Evolutionary conservation across 2,329 filamentous ascomycete species (phyloP).

Genomic region (Pseudogymnoascus sp.): DNA sequence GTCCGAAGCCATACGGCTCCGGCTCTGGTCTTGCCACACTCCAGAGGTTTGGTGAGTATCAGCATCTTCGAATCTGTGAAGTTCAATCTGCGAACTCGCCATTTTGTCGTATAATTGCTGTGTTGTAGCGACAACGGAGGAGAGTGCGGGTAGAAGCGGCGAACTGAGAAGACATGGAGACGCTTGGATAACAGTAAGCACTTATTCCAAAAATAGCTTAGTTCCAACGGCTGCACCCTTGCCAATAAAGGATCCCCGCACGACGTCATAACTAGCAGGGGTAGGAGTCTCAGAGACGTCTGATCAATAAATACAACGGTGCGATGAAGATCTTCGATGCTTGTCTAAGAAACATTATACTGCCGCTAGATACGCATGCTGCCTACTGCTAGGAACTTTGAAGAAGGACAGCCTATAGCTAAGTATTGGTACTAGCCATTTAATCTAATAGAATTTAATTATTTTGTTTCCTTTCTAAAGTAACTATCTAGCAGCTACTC

Average conservation of each 20-base stretch:
- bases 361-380: neutral
- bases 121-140: constrained; percentile 2
- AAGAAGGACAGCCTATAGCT: neutral
- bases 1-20: neutral
- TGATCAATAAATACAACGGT: neutral
- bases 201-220: neutral
- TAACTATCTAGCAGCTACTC: neutral
- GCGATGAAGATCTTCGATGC: neutral
- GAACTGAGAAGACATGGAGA: neutral
- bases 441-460: neutral
- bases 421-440: neutral
- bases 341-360: neutral
- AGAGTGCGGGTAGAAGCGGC: constrained; percentile 1
- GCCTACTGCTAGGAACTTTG: neutral
- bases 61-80: neutral
- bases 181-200: neutral
- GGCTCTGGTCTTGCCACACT: constrained; percentile 1
- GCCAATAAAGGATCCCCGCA: neutral
- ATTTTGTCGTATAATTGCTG: neutral
- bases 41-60: neutral
- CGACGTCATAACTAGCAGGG: constrained; percentile 1
- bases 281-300: neutral
- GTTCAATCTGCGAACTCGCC: constrained; percentile 4
- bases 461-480: neutral
- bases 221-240: neutral